These are phyloP conservation scores for Cardamine chenopodiifolia DNA, from an alignment of 345 rosid genomes.

Conservation along the genomic window DNA sequence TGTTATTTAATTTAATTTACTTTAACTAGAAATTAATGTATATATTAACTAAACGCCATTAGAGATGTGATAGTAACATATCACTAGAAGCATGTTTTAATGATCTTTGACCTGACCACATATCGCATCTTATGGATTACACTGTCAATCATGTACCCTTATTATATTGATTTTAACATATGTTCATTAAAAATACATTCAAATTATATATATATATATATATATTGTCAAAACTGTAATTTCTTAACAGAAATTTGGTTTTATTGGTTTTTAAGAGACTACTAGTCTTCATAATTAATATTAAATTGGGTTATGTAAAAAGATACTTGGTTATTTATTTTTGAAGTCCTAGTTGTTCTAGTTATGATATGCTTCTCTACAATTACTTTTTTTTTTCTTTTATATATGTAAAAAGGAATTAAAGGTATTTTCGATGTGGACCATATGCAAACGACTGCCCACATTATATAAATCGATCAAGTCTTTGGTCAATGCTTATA, in stretches of 20 bases:
- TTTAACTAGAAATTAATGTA: not conserved
- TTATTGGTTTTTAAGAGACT: not conserved
- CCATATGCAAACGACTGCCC: slow-evolving; percentile 25
- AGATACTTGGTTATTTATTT: no score
- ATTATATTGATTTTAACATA: not conserved
- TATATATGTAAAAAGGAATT: not conserved
- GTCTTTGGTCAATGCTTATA: slow-evolving; percentile 35
- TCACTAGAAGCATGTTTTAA: slow-evolving; percentile 17
- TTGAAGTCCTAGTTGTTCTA: not conserved
- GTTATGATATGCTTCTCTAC: not conserved
- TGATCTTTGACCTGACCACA: slow-evolving; percentile 19
- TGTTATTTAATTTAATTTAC: not conserved
- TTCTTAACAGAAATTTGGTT: no score
- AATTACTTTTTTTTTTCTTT: no score
- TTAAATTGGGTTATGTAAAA: not conserved
- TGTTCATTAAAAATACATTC: slow-evolving; percentile 13
- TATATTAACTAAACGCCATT: not conserved
- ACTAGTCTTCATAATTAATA: not conserved
- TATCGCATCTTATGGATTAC: slow-evolving; percentile 1
- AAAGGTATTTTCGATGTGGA: slow-evolving; percentile 15
- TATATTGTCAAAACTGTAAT: no score
- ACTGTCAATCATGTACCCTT: not conserved
- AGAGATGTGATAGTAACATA: slow-evolving; percentile 32
- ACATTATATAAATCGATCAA: slow-evolving; percentile 13
- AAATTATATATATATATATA: not conserved